Evolutionary conservation across 2,329 filamentous ascomycete species (phyloP), one percentile per base, ranked within the genome.

Genomic region (Neoascochyta sp.): DNA sequence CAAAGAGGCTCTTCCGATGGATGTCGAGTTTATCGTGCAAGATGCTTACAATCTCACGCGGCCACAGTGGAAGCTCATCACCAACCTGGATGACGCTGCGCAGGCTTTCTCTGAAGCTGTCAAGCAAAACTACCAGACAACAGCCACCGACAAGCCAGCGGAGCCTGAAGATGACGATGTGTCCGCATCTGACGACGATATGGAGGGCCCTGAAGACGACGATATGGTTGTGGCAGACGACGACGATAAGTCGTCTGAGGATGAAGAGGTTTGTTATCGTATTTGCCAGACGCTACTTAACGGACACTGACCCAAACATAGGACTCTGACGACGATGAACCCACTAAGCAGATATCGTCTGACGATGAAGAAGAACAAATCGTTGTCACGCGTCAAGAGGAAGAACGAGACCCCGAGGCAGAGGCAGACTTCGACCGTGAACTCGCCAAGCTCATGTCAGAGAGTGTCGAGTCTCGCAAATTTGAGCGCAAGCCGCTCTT

Each of bases 371-470:
- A 95, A 43, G 89, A 96, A 59, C 80, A 85, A 14, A 94, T 96
- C 47, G 77, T 95, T 23, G 90, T 98, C 26, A 93, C 87, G 24
- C 81, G 89, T 38, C 83, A 90, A 54, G 86, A 95, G 60, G 87
- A 95, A 58, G 78, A 90, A 50, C 75, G 89, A 34, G 89, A 98
- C 46, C 89, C 90, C 0, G 89, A 95, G 65, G 87, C 83, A 22
- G 92, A 98, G 55, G 92, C 90, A 5, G 92, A 98, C 22, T 98
- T 98, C 59, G 93, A 98, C 57, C 86, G 90, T 50, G 92, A 96
- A 64, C 92, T 95, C 62, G 89, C 92, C 20, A 95, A 94, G 64
- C 85, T 98, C 78, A 96, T 98, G 90, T 78, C 89, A 28, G 92
- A 98, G 63, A 95, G 90, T 66, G 70, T 95, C 52, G 92, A 98